Evolutionary conservation across 805 yeast genomes (phyloP).

Genomic region (Yarrowia yakushimensis): DNA sequence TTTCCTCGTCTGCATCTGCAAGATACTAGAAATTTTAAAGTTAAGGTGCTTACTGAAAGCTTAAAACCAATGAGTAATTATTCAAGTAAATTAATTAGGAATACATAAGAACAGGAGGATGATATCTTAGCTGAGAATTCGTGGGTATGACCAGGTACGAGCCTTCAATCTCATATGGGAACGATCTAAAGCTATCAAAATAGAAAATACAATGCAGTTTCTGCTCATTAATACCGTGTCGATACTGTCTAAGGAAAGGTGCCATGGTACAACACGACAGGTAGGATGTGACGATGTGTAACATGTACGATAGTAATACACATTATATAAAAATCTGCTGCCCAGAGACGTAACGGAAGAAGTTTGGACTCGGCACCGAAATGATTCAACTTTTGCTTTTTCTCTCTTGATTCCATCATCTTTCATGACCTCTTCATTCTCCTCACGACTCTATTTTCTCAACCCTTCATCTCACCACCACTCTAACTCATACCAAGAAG

Average conservation of each 20-base stretch:
- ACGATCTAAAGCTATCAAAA: too few species aligned
- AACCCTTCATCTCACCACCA: neutral
- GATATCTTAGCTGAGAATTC: too few species aligned
- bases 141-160: too few species aligned
- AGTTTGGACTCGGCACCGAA: neutral
- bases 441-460: neutral
- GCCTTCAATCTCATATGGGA: too few species aligned
- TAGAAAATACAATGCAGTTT: too few species aligned
- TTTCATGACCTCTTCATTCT: neutral
- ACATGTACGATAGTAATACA: neutral
- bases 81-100: neutral
- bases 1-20: neutral
- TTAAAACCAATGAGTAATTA: neutral
- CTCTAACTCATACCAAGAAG: neutral
- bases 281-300: neutral
- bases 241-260: neutral
- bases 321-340: neutral
- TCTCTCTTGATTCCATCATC: neutral
- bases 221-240: too few species aligned
- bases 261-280: neutral
- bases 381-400: neutral
- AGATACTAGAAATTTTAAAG: slow-evolving; percentile 15
- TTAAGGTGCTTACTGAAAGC: neutral
- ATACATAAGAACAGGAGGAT: too few species aligned
- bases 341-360: too few species aligned